These are phyloP conservation scores for Pleurotus platypus DNA, from an alignment of 768 basidiomycete genomes.

Conservation along the genomic window DNA sequence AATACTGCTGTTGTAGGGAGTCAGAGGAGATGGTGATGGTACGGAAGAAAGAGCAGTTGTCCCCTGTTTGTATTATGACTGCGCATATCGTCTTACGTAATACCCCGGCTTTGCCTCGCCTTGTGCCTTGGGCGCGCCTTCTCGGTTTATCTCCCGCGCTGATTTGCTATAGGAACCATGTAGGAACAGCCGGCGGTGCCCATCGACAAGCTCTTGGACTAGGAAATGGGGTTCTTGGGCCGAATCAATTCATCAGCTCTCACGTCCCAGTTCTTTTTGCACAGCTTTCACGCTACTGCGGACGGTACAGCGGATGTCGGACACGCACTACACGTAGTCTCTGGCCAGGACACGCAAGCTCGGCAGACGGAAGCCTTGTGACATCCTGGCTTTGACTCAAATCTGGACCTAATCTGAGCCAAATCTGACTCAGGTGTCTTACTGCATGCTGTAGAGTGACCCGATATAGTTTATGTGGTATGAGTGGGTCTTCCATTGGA, in stretches of 20 bases:
- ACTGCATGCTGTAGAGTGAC: too few species aligned
- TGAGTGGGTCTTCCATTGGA: neutral
- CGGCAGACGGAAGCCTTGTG: too few species aligned
- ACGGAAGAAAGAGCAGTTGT: slow-evolving; percentile 8
- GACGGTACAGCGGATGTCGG: neutral
- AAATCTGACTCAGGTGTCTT: too few species aligned
- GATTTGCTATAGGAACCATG: neutral
- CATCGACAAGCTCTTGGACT: too few species aligned
- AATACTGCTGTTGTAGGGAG: slow-evolving; percentile 8
- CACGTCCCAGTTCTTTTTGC: neutral
- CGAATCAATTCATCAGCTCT: neutral
- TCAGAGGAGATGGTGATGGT: slow-evolving; percentile 24
- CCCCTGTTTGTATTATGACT: slow-evolving; percentile 4
- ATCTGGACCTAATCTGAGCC: too few species aligned
- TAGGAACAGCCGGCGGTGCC: too few species aligned
- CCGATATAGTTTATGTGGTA: neutral
- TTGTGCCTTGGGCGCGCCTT: neutral
- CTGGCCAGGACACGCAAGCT: too few species aligned
- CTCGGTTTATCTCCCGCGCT: neutral
- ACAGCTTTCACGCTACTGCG: slow-evolving; percentile 1
- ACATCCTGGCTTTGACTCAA: too few species aligned
- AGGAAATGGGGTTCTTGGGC: too few species aligned
- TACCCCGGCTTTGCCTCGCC: neutral
- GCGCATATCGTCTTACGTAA: slow-evolving; percentile 6
- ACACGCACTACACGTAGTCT: neutral